Percentiles rank a stretch among this genome's conserved stretches.
These are phyloP conservation scores for Entomophthora muscae DNA, from an alignment of 371 early-diverging fungal genomes.

Conservation along the genomic window DNA sequence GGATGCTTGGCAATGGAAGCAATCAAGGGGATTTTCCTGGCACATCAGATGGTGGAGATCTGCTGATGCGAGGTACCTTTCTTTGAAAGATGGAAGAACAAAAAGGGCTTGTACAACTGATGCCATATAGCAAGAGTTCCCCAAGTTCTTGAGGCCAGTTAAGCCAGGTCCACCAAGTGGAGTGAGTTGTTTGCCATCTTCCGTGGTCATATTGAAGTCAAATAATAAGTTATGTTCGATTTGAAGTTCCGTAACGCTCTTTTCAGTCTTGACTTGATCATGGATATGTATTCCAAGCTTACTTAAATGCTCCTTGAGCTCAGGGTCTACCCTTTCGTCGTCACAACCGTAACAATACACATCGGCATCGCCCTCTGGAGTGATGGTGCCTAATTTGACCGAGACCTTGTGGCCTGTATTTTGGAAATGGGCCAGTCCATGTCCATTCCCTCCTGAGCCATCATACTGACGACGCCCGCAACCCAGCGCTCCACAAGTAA, in stretches of 20 bases:
- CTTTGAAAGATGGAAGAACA: slow-evolving; percentile 43
- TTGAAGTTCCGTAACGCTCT: slow-evolving; percentile 83
- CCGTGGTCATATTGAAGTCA: slow-evolving; percentile 93
- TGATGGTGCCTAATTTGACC: slow-evolving; percentile 89
- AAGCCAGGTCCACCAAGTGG: slow-evolving; percentile 77
- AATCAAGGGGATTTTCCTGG: slow-evolving; percentile 37
- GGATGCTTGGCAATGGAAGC: slow-evolving; percentile 74
- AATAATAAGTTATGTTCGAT: slow-evolving; percentile 89
- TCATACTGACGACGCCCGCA: slow-evolving; percentile 87
- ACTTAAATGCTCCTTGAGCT: slow-evolving; percentile 52
- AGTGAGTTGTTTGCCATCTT: slow-evolving; percentile 73
- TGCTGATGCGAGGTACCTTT: slow-evolving; percentile 27
- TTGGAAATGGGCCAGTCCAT: slow-evolving; percentile 80
- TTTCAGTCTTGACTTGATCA: slow-evolving; percentile 75
- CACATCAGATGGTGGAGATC: slow-evolving; percentile 49
- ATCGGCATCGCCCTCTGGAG: slow-evolving; percentile 93
- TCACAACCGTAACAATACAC: slow-evolving; percentile 85
- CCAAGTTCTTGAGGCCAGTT: slow-evolving; percentile 85
- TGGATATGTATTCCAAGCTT: slow-evolving; percentile 79
- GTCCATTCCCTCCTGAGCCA: slow-evolving; percentile 98
- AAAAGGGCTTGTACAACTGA: slow-evolving; percentile 79
- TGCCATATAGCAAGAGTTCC: slow-evolving; percentile 96
- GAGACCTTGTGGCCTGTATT: slow-evolving; percentile 66
- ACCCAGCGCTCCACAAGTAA: slow-evolving; percentile 55
- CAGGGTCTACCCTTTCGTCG: slow-evolving; percentile 65